Evolutionary conservation across 148 eudicot species (phyloP), one percentile per base, ranked within the genome.

Genomic region (Arctostaphylos glauca): DNA sequence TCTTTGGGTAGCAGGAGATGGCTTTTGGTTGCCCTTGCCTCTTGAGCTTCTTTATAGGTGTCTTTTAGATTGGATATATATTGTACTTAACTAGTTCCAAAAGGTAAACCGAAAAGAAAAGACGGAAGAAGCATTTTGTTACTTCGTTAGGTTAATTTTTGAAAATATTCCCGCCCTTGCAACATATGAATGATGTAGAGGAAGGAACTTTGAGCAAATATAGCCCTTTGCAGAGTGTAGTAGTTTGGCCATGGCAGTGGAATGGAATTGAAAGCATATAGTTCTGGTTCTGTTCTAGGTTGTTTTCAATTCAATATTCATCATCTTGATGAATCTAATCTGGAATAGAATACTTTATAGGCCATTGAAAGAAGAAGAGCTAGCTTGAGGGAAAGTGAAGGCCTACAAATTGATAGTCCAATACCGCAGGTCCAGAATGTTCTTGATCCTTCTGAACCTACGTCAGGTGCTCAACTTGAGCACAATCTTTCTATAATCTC

Each of bases 291-390:
- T 54, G n/a, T 15, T 54, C 43, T 0, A 4, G 2, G 19, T n/a
- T 77, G n/a, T 2, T 56, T 38, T 31, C 49, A 77, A 31, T 77
- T 31, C 18, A 15, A 77, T 53, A 7, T 52, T 23, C 72, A 44
- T 59, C 13, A 18, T 78, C 70, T 59, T 47, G 31, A 68, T 80
- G 80, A 43, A 83, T 75, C 76, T 18, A 23, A 74, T 53, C 25
- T 38, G 74, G 5, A 44, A 18, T 38, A 12, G 54, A 66, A 58
- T 50, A 8, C 21, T 46, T 2, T 41, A 43, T 72, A 94, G 98
- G 93, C 94, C 67, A 86, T 94, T 77, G 94, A 93, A 71, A 91
- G 92, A 76, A 92, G 91, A 84, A 89, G 98, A 84, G 93, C 85
- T 81, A 84, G 83, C 68, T 80, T 85, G 84, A 82, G 87, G 82